Base-by-base conservation (phyloP, 2,329 filamentous ascomycete genomes). In the Botryotinia convoluta region DNA sequence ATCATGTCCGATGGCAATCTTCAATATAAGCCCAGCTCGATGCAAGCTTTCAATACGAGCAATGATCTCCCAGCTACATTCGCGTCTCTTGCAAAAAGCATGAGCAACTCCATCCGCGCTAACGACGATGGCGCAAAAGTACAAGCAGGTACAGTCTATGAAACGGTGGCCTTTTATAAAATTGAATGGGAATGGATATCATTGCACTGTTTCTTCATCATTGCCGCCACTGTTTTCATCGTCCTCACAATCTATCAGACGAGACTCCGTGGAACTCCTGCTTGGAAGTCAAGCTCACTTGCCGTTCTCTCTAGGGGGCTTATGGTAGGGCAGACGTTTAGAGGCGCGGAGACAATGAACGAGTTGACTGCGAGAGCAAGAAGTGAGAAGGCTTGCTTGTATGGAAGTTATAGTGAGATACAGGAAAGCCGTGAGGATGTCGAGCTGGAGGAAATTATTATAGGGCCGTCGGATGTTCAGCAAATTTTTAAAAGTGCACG, bases 281-380 rank as follows among this genome's bases (percentile, higher is more conserved):
- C 64, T 39, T 68, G 45, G 64, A 68, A 68, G 26, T 68, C 64
- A 12, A 68, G 64, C 26, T 68, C 64, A n/a, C 64, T 68, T 9
- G 64, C 64, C 2, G 64, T 68, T 39, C 64, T 68, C 57, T 68
- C 64, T 12, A 68, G 45, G 18, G 64, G 64, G 4, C 35, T 54
- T 20, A 20, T 68, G 22, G 35, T 68, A 14, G 64, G 64, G 9
- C 32, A 68, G 2, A 68, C 45, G 9, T 68, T 68, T 14, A 68
- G 9, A 16, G 64, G 64, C 18, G 64, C 64, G 26, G 64, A 68
- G 35, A 68, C 64, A 5, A 68, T 42, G 26, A 37, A 9, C 6
- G 64, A 68, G 9, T 42, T 68, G 26, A 68, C 35, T 6, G 32
- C 37, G 20, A 54, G 64, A 54, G 64, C 64, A 29, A 68, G n/a